Evolutionary conservation across 2,329 filamentous ascomycete species (phyloP), one percentile per base, ranked within the genome.

Genomic region (Fusarium nygamai): DNA sequence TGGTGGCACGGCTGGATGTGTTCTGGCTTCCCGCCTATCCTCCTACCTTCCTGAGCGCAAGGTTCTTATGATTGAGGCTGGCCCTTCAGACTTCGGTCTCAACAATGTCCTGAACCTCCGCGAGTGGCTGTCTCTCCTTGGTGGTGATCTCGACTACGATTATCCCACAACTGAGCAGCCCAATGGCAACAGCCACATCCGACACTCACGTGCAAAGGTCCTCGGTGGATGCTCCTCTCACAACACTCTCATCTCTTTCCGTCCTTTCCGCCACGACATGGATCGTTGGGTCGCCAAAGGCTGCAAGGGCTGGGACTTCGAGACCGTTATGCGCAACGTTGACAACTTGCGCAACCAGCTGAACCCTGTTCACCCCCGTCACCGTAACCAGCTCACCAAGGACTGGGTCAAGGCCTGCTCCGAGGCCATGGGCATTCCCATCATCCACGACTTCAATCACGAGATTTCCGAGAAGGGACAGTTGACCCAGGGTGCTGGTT

Each of bases 201-300:
- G 94, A 74, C 95, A 97, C 86, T 97, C 95, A 20, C 92, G 95
- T 72, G 95, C 95, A 73, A 97, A 97, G 87, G 94, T 98, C 44
- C 89, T 98, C 36, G 95, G 95, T 76, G 95, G 95, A 76, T 98
- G 95, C 88, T 97, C 94, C 50, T 96, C 93, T 68, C 95, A 97
- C 88, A 98, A 98, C 85, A 97, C 95, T 27, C 88, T 97, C 78
- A 97, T 98, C 83, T 96, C 93, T 24, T 97, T 97, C 89, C 91
- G 94, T 33, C 94, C 95, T 13, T 97, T 97, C 81, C 91, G 95
- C 83, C 95, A 97, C 83, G 95, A 98, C 83, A 90, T 93, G 85
- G 89, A 94, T 80, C 89, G 93, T 78, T 98, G 95, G 95, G 92
- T 95, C 79, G 89, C 89, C 38, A 87, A 94, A 80, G 95, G 95